Conservation (phyloP, 495 filamentous ascomycete genomes). For the Lasiosphaeria hispida region DNA sequence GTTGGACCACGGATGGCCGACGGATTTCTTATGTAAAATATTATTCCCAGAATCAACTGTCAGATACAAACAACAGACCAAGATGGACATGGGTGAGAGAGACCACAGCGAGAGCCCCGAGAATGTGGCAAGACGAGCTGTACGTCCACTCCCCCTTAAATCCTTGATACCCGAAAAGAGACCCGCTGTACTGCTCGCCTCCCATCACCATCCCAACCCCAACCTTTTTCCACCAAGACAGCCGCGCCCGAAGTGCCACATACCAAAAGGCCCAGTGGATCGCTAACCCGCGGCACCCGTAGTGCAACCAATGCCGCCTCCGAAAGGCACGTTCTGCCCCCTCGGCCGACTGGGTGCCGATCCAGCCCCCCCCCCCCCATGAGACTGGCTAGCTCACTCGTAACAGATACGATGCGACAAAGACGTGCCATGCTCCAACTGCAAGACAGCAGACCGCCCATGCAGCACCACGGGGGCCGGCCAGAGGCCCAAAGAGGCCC, state of each 20-base stretch:
- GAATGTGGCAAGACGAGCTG: constrained; percentile 10
- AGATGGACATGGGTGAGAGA: background rate
- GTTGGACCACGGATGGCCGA: too few species aligned
- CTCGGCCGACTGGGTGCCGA: background rate
- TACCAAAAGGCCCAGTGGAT: too few species aligned
- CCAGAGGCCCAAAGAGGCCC: constrained; percentile 56
- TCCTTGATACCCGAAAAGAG: too few species aligned
- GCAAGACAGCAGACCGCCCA: constrained; percentile 53
- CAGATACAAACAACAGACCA: too few species aligned
- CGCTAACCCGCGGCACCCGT: constrained; percentile 16
- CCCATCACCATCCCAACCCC: background rate
- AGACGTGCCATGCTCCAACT: constrained; percentile 64
- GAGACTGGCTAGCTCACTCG: background rate
- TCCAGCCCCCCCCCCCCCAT: too few species aligned
- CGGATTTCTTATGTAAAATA: too few species aligned
- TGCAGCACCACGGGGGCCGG: constrained; percentile 60
- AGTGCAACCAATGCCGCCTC: constrained; percentile 37
- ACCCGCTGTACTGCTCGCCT: background rate
- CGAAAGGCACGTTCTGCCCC: constrained; percentile 26
- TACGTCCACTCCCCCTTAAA: constrained; percentile 5
- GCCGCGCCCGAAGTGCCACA: too few species aligned
- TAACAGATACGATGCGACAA: constrained; percentile 67
- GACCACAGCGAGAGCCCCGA: background rate
- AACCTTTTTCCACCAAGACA: background rate
- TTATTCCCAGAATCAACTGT: too few species aligned